A percentile compares a stretch with the other conserved stretches of the same genome.
These are phyloP conservation scores for Dispira parvispora DNA, from an alignment of 192 early-diverging fungal species.

Conservation along the genomic window DNA sequence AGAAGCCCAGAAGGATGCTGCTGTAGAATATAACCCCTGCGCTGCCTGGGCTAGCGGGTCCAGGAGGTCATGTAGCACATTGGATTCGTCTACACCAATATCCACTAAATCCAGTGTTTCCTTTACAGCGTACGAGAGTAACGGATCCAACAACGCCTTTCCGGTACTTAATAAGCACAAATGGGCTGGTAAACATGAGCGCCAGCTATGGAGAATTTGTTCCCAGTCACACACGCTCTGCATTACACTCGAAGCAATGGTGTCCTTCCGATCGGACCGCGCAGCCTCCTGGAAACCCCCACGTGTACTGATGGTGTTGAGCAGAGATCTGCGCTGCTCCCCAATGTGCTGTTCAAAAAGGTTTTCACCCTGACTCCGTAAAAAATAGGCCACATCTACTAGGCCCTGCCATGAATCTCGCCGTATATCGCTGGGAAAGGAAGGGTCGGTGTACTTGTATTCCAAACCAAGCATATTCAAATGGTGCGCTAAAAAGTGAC, in stretches of 20 bases:
- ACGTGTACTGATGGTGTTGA: background rate
- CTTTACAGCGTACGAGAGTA: background rate
- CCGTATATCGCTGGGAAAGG: background rate
- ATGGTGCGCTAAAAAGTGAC: constrained; percentile 5
- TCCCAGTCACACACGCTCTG: constrained; percentile 1
- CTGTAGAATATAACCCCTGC: background rate
- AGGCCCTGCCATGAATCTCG: background rate
- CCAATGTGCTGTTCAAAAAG: background rate
- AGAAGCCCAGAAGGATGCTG: background rate
- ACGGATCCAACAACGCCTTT: background rate
- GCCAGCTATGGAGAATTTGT: background rate
- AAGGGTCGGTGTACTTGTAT: background rate
- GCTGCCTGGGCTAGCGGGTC: background rate
- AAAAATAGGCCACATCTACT: background rate
- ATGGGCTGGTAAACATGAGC: background rate
- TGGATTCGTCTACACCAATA: constrained; percentile 10
- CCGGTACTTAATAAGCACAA: background rate
- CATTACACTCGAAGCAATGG: background rate
- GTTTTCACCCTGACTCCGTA: background rate
- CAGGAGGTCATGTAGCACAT: constrained; percentile 1
- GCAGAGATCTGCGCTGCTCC: background rate
- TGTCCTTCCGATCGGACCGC: background rate
- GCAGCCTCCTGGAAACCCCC: constrained; percentile 7
- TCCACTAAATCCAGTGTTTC: constrained; percentile 8
- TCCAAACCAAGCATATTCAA: background rate